Conservation (phyloP, 768 basidiomycete genomes). For the Sutorius australiensis region DNA sequence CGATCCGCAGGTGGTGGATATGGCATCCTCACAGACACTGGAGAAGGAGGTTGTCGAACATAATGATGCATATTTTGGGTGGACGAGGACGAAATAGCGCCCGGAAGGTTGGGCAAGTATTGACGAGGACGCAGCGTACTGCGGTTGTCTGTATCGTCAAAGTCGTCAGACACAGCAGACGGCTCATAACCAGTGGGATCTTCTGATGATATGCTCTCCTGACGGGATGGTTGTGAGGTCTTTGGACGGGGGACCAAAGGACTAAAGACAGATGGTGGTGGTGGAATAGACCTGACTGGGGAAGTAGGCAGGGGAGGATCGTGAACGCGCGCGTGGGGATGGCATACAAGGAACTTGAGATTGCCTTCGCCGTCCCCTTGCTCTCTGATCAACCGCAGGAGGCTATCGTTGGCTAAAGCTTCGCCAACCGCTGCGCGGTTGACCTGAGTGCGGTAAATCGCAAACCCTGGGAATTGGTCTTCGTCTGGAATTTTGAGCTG, state of each 20-base stretch:
- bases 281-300: constrained; percentile 46
- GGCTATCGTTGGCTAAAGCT: constrained; percentile 63
- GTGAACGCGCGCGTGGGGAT: constrained; percentile 57
- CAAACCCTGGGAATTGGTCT: constrained; percentile 62
- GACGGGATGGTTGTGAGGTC: constrained; percentile 52
- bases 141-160: constrained; percentile 54
- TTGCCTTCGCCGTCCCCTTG: constrained; percentile 74
- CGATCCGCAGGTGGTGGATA: constrained; percentile 24
- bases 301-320: constrained; percentile 42
- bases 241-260: constrained; percentile 49
- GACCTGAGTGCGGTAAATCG: constrained; percentile 87
- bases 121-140: constrained; percentile 43
- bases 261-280: constrained; percentile 44
- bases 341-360: constrained; percentile 81
- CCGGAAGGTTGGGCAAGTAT: constrained; percentile 22
- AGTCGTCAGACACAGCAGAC: constrained; percentile 47
- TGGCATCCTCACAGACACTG: constrained; percentile 28
- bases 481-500: constrained; percentile 83
- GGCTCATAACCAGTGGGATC: constrained; percentile 69
- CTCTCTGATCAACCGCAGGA: constrained; percentile 69
- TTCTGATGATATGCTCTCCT: constrained; percentile 68
- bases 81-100: constrained; percentile 33
- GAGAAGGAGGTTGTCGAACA: constrained; percentile 37
- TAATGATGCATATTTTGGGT: constrained; percentile 39
- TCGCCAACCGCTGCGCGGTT: constrained; percentile 72